Base-by-base conservation (phyloP, 257 asterid species). In the Nemophila menziesii region DNA sequence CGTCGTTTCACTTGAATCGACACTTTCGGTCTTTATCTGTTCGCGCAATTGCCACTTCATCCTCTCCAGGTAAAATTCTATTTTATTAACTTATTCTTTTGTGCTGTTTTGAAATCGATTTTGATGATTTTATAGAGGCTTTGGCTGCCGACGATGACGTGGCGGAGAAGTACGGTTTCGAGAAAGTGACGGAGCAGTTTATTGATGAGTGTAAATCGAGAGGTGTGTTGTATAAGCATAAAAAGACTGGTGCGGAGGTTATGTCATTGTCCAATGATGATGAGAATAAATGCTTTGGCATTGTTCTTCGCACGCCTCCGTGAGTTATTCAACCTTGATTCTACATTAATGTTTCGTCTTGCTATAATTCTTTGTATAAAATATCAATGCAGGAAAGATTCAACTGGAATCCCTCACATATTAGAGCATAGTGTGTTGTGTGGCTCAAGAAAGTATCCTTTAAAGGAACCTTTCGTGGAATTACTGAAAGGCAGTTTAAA, bases 221-320 rank as follows among this genome's bases (percentile, higher is more conserved):
- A 66, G 99, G 92, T 48, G 80, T 81, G 52, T 52, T 90, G 72
- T 85, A 85, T 55, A 90, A 90, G 74, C 99, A 90, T 58, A 85
- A 80, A 67, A 85, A 90, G 75, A 90, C 96, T 3, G 99, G 94
- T 8, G 89, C 99, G 2, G 92, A 90, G 69, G 65, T 90, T 44
- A 90, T 90, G 94, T 90, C 99, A 0, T 82, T 90, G 20, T 77
- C 82, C n/a, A 90, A 85, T 49, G 96, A 90, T 7, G 99, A 90
- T 11, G 99, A 90, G 86, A 90, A 90, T 55, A 90, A 90, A 61
- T 92, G 80, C 29, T 90, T 90, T 19, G 99, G 96, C 55, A 75
- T 90, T 63, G 99, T 90, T 51, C 73, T 90, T 60, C 71, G 93
- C 48, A 85, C 93, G n/a, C 99, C 99, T 53, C 94, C 94, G 99